Base-by-base conservation (phyloP, 2,329 filamentous ascomycete genomes). In the Gnomoniopsis smithogilvyi region DNA sequence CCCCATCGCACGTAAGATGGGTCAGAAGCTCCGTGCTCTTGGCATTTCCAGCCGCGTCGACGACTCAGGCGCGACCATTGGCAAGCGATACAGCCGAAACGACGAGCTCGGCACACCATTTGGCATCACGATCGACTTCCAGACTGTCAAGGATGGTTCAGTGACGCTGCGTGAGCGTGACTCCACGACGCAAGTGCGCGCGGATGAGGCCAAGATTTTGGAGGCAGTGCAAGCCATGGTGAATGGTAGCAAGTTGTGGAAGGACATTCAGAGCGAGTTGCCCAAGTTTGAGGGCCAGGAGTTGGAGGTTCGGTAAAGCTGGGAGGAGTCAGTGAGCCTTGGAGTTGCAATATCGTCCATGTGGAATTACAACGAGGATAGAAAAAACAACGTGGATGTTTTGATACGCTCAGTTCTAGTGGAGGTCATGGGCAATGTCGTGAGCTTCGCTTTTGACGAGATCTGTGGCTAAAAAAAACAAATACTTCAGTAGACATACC, bases 71-170 rank as follows among this genome's bases (percentile, higher is more conserved):
- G 92, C 93, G 62, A 92, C 88, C 63, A 98, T 98, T 67, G 94
- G 94, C 72, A 96, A 96, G 82, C 89, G 94, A 56, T 98, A 96
- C 76, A 87, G 90, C 71, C 88, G 95, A 68, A 97, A 97, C 73
- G 94, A 98, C 74, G 94, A 98, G 78, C 84, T 97, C 60, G 95
- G 94, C 69, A 98, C 95, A 48, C 92, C 94, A 8, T 88, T 97
- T 64, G 94, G 92, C 71, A 88, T 98, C 74, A 98, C 94, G 0
- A 85, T 98, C 61, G 94, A 98, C 74, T 98, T 97, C 83, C 91
- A 98, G 80, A 96, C 91, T 51, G 79, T 96, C 66, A 87, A 96
- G 75, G 92, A 97, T 73, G 85, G 85, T 71, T 90, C 89, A 8
- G 85, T 96, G 70, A 98, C 94, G 1, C 84, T 98, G 64, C 83